Conservation (phyloP, 179 eudicot species). For the Carnegiea gigantea region DNA sequence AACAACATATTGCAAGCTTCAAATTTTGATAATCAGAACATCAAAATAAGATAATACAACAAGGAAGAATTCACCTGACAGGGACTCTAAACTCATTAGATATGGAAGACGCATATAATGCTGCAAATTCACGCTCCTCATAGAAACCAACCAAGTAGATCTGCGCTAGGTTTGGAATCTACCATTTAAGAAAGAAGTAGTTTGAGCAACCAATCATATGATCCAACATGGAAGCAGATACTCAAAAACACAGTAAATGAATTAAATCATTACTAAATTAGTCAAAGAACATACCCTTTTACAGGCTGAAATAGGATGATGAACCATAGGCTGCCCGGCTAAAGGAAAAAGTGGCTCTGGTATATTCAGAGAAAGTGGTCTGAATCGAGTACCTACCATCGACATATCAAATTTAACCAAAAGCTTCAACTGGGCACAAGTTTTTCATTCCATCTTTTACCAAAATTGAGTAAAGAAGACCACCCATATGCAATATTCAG, state of each 20-base stretch:
- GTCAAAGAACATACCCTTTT: too few relatives aligned
- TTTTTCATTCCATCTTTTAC: not conserved
- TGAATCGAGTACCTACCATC: conserved; percentile 81
- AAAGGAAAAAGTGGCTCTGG: too few relatives aligned
- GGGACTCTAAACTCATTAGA: conserved; percentile 76
- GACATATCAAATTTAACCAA: conserved; percentile 6
- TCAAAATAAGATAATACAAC: not conserved
- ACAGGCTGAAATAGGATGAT: too few relatives aligned
- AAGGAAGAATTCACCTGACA: conserved; percentile 56
- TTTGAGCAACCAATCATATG: not conserved
- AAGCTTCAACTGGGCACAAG: conserved; percentile 2
- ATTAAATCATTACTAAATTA: too few relatives aligned
- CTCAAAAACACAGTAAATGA: not conserved
- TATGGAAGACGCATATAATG: conserved; percentile 5
- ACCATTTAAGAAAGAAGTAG: conserved; percentile 13
- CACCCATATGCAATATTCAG: not conserved
- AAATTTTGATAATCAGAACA: conserved; percentile 5
- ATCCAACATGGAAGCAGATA: not conserved
- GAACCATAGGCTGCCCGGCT: conserved; percentile 65
- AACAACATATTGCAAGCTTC: conserved; percentile 1
- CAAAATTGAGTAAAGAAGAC: not conserved
- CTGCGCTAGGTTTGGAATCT: conserved; percentile 86
- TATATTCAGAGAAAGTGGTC: conserved; percentile 11
- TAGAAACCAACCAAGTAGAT: conserved; percentile 86
- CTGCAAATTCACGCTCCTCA: conserved; percentile 82